Evolutionary conservation across 1,284 basidiomycete genomes (phyloP).

Genomic region (Rhodotorula sp.): DNA sequence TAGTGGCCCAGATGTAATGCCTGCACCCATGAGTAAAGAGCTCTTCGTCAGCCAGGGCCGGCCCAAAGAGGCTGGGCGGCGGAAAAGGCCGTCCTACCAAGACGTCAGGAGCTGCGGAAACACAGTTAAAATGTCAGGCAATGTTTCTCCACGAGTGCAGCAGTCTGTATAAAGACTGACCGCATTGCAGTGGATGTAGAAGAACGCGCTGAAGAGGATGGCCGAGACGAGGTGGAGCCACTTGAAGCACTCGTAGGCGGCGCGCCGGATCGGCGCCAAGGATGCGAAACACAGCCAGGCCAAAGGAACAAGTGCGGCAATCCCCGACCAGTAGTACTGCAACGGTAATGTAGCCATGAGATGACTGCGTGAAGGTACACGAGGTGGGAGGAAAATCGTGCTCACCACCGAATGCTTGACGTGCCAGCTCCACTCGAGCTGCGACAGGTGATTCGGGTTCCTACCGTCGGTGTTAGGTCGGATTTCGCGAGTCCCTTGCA

Average conservation of each 20-base stretch:
- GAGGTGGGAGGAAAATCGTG: background rate
- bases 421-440: constrained; percentile 37
- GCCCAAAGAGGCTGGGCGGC: constrained; percentile 40
- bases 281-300: constrained; percentile 47
- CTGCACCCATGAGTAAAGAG: background rate
- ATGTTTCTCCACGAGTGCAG: no score
- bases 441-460: constrained; percentile 33
- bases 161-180: background rate
- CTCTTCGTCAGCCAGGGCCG: background rate
- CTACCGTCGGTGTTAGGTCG: constrained; percentile 34
- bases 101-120: constrained; percentile 1
- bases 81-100: background rate
- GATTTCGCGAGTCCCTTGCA: constrained; percentile 35
- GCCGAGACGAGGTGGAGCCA: constrained; percentile 47
- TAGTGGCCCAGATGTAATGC: constrained; percentile 53
- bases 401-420: constrained; percentile 33
- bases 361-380: no score
- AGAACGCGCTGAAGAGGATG: constrained; percentile 44
- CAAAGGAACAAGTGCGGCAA: constrained; percentile 52
- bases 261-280: constrained; percentile 49
- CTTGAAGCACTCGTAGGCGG: constrained; percentile 54
- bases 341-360: no score
- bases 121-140: background rate
- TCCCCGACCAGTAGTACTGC: constrained; percentile 51
- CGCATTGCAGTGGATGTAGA: constrained; percentile 52